Percentiles rank a stretch among this genome's conserved stretches.
phyloP scores from a whole-genome alignment of 495 filamentous ascomycete genomes.

The Glarea lozoyensis region DNA sequence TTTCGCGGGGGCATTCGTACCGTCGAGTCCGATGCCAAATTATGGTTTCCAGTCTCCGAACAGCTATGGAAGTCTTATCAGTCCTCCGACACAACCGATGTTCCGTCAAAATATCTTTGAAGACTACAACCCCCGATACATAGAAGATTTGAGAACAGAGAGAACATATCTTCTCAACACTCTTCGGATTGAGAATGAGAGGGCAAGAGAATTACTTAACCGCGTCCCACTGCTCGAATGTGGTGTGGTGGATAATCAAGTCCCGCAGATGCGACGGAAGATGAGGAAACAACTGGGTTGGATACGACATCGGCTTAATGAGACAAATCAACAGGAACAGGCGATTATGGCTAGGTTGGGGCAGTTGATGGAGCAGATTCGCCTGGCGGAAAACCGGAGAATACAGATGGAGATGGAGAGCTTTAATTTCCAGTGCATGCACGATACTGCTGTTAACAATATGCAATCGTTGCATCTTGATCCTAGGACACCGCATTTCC shows the following conservation, averaged over 20 bases:
- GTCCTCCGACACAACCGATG: no score
- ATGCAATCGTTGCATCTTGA: constrained; percentile 3
- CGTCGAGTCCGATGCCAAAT: no score
- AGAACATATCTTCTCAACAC: constrained; percentile 27
- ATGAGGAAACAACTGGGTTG: constrained; percentile 21
- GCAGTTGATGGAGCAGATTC: constrained; percentile 35
- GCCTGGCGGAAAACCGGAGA: constrained; percentile 29
- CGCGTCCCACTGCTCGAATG: constrained; percentile 17
- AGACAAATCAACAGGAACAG: constrained; percentile 31
- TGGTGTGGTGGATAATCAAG: not conserved
- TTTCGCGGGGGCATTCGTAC: no score
- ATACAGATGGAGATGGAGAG: constrained; percentile 21
- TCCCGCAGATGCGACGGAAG: constrained; percentile 12
- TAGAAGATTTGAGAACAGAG: constrained; percentile 28
- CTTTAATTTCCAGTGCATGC: not conserved
- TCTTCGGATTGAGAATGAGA: constrained; percentile 28
- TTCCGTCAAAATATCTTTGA: no score
- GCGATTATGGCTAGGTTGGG: constrained; percentile 29
- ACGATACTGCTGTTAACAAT: constrained; percentile 2
- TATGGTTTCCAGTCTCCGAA: no score
- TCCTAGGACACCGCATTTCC: not conserved
- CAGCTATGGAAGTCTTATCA: no score
- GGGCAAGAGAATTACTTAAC: constrained; percentile 24
- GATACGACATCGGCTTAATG: constrained; percentile 23
- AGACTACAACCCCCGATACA: no score